These are phyloP conservation scores for Prunus mume DNA, from an alignment of 306 rosid species.

Conservation along the genomic window DNA sequence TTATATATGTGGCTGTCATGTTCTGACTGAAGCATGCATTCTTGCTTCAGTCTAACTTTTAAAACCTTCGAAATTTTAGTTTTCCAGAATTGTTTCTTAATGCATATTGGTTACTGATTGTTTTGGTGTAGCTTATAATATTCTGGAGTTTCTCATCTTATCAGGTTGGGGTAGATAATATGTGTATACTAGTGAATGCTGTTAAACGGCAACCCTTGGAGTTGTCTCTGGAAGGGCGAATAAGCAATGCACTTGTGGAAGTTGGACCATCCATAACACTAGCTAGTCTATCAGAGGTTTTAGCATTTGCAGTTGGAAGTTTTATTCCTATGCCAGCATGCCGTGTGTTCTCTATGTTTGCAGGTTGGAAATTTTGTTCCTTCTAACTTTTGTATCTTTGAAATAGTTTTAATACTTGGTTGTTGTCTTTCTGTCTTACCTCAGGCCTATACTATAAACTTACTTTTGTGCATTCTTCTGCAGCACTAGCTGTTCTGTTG, in stretches of 20 bases:
- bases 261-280: constrained; percentile 98
- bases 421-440: constrained; percentile 16
- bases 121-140: neutral
- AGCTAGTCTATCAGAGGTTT: constrained; percentile 92
- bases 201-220: constrained; percentile 84
- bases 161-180: constrained; percentile 98
- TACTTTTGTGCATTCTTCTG: constrained; percentile 38
- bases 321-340: constrained; percentile 99
- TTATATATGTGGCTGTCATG: neutral
- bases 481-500: constrained; percentile 95
- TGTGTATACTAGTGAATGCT: constrained; percentile 97
- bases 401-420: constrained; percentile 17
- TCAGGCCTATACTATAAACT: constrained; percentile 18
- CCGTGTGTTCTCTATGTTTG: constrained; percentile 99
- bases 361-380: constrained; percentile 47
- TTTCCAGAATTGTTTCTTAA: neutral
- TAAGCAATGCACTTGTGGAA: constrained; percentile 96
- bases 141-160: constrained; percentile 4
- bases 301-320: constrained; percentile 97
- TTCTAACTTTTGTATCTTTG: constrained; percentile 4
- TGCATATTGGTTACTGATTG: neutral
- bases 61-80: neutral
- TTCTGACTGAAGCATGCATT: neutral
- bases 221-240: constrained; percentile 81
- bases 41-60: neutral